Evolutionary conservation across 2,329 filamentous ascomycete genomes (phyloP).

Genomic region (Stemphylium lycopersici): DNA sequence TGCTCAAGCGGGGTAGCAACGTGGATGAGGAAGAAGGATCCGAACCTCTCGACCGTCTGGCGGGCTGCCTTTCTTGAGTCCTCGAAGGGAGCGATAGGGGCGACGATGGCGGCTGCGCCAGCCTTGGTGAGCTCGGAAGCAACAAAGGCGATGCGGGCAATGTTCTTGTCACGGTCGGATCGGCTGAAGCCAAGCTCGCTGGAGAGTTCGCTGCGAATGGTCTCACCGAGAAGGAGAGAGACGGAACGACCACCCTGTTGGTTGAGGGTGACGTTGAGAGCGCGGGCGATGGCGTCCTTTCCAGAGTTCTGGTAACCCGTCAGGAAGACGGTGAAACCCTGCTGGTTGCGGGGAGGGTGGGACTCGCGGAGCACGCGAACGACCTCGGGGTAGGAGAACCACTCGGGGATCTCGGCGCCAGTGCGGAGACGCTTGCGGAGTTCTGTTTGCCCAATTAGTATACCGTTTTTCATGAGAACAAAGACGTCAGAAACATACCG

Average conservation of each 20-base stretch:
- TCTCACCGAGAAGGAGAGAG: slow-evolving; percentile 93
- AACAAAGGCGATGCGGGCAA: slow-evolving; percentile 94
- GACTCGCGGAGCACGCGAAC: slow-evolving; percentile 95
- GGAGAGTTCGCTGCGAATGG: slow-evolving; percentile 89
- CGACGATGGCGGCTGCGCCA: slow-evolving; percentile 92
- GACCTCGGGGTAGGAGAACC: slow-evolving; percentile 99
- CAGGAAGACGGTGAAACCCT: slow-evolving; percentile 98
- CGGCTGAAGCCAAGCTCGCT: slow-evolving; percentile 94
- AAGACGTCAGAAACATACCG: slow-evolving; percentile 32
- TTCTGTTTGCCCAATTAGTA: slow-evolving; percentile 56
- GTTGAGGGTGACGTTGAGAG: slow-evolving; percentile 95
- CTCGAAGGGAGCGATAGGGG: slow-evolving; percentile 94
- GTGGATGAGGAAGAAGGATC: slow-evolving; percentile 93
- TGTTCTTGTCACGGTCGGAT: slow-evolving; percentile 92
- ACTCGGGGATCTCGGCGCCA: slow-evolving; percentile 94
- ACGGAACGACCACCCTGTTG: slow-evolving; percentile 96
- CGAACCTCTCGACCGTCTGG: slow-evolving; percentile 84
- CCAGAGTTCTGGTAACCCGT: slow-evolving; percentile 96
- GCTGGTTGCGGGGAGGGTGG: slow-evolving; percentile 85
- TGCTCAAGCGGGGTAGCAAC: slow-evolving; percentile 91
- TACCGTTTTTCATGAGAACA: background rate
- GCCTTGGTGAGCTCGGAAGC: slow-evolving; percentile 92
- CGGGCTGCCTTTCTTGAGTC: slow-evolving; percentile 75
- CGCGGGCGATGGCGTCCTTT: slow-evolving; percentile 95
- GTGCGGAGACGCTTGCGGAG: slow-evolving; percentile 89